Evolutionary conservation across 495 filamentous ascomycete genomes (phyloP), one percentile per base, ranked within the genome.

Genomic region (Penicillium salamii): DNA sequence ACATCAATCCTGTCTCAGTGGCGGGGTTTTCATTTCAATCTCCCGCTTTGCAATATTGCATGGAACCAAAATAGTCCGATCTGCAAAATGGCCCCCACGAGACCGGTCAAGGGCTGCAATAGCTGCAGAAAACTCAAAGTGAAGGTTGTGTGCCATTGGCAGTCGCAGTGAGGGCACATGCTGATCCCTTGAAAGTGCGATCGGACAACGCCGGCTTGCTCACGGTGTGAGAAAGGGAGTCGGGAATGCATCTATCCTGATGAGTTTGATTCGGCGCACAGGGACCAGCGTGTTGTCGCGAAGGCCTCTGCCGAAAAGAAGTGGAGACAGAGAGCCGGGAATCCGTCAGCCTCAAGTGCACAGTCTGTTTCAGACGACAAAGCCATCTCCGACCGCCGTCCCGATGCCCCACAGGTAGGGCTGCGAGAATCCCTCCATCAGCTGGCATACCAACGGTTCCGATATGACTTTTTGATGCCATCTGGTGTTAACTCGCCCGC

Each of bases 251-350:
- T 38, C 8, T 52, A 56, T 32, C 48, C 44, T 21, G 14, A 24
- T 5, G 21, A 37, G 8, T 56, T 56, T 14, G 49, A 52, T 13
- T 39, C 43, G 5, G 23, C 52, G 9, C 53, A 56, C 26, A 37
- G 53, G 20, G 44, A 56, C 37, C 53, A 56, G 26, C 47, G 47
- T 35, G 44, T 14, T n/a, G 5, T 36, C 15, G 53, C 53, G 2
- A 44, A 56, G 23, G 7, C 31, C 5, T 34, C 33, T 12, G 53
- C 48, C 8, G 39, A 13, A 1, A 52, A 33, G 18, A 52, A 52
- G 40, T 56, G 53, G 53, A 43, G 53, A n/a, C 48, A 49, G 33
- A 47, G 53, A 12, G 42, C 48, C 11, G 48, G 48, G 21, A 15
- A 33, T 1, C 29, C 29, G 29, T 13, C 29, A 11, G 12, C 12